These are phyloP conservation scores for cucumber (Cucumis sativus) DNA, from an alignment of 306 rosid species.

Conservation along the genomic window Cucumber_9930_V3 NC_026657.2:12017001-12017500, in stretches of 20 bases:
- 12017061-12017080: background rate
- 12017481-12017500: slow-evolving; percentile 12
- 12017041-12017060: background rate
- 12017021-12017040: background rate
- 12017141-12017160: background rate
- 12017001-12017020: background rate
- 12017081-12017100: background rate
- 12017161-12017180: background rate
- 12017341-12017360: background rate
- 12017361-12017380: background rate
- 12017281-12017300: slow-evolving; percentile 57
- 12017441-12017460: background rate
- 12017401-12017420: background rate
- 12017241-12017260: slow-evolving; percentile 69
- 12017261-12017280: slow-evolving; percentile 73
- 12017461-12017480: background rate
- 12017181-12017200: slow-evolving; percentile 62
- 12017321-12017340: slow-evolving; percentile 6
- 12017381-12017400: background rate
- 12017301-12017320: slow-evolving; percentile 8
- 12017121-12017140: background rate
- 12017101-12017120: background rate
- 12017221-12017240: slow-evolving; percentile 51
- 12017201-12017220: slow-evolving; percentile 49
- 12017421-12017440: background rate